phyloP scores from a whole-genome alignment of 805 yeast genomes.

The Pichia rugopelliculosa region DNA sequence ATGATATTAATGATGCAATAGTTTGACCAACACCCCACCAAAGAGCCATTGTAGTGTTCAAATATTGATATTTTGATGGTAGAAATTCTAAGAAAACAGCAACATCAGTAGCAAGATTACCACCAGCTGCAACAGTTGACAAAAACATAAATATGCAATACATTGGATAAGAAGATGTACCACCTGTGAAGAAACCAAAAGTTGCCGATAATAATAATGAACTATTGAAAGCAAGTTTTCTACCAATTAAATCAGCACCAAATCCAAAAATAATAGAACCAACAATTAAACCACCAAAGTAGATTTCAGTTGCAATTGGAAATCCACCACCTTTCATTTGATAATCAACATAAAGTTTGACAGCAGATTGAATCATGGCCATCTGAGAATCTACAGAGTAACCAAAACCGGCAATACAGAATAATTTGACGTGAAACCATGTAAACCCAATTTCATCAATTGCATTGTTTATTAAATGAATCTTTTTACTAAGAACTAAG shows the following conservation, averaged over 20 bases:
- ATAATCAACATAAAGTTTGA: constrained; percentile 37
- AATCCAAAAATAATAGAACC: constrained; percentile 56
- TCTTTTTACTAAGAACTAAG: constrained; percentile 32
- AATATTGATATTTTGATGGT: constrained; percentile 44
- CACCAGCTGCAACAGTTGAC: constrained; percentile 44
- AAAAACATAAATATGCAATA: constrained; percentile 43
- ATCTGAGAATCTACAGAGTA: constrained; percentile 50
- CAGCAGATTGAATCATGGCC: constrained; percentile 39
- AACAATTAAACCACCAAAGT: constrained; percentile 42
- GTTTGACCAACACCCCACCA: constrained; percentile 65
- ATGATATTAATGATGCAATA: constrained; percentile 42
- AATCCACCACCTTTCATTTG: constrained; percentile 39
- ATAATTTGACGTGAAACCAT: constrained; percentile 43
- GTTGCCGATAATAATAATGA: constrained; percentile 40
- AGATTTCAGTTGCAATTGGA: constrained; percentile 39
- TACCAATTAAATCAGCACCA: constrained; percentile 47
- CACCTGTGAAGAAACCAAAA: constrained; percentile 49
- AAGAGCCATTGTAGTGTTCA: constrained; percentile 45
- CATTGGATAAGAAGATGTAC: constrained; percentile 41
- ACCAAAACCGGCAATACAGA: constrained; percentile 49
- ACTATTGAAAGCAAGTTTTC: constrained; percentile 43
- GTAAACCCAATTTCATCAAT: constrained; percentile 58
- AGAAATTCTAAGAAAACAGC: constrained; percentile 46
- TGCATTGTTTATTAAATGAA: constrained; percentile 43
- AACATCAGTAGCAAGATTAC: constrained; percentile 49